Conservation (phyloP, 2,329 filamentous ascomycete species). For the Monilinia aucupariae region DNA sequence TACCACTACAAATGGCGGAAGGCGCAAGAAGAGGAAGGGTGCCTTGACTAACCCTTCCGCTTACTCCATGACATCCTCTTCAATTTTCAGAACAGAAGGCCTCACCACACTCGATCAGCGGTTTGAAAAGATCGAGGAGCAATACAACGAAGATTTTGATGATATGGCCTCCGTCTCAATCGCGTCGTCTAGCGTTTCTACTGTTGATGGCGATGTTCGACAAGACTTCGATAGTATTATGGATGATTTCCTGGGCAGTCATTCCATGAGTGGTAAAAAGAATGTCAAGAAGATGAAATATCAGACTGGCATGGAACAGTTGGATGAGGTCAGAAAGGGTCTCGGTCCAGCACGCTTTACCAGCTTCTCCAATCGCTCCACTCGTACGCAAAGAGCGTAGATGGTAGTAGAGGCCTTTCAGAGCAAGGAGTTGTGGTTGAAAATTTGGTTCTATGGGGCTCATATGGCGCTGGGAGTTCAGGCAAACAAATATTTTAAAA, state of each 20-base stretch:
- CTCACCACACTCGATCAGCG: constrained; percentile 78
- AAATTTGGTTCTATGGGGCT: neutral
- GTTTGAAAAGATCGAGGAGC: constrained; percentile 85
- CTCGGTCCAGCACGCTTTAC: constrained; percentile 68
- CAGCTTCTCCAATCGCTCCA: constrained; percentile 6
- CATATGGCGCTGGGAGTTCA: constrained; percentile 10
- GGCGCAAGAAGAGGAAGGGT: constrained; percentile 91
- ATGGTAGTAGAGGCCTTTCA: neutral
- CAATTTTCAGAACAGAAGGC: constrained; percentile 80
- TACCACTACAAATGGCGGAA: constrained; percentile 71
- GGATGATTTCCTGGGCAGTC: constrained; percentile 82
- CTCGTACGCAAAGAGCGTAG: constrained; percentile 27
- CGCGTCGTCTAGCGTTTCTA: constrained; percentile 61
- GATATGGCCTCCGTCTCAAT: constrained; percentile 58
- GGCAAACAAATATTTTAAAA: neutral
- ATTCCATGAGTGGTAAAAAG: constrained; percentile 67
- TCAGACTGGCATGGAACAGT: constrained; percentile 75
- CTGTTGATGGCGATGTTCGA: constrained; percentile 61
- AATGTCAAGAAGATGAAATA: constrained; percentile 74
- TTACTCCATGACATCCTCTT: constrained; percentile 89
- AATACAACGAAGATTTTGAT: constrained; percentile 61
- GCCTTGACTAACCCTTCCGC: constrained; percentile 81
- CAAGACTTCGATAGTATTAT: constrained; percentile 84
- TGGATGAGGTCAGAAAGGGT: constrained; percentile 81
- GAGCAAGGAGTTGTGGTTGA: neutral